Evolutionary conservation across 2,329 filamentous ascomycete genomes (phyloP), one percentile per base, ranked within the genome.

Genomic region (Cercospora sojina): DNA sequence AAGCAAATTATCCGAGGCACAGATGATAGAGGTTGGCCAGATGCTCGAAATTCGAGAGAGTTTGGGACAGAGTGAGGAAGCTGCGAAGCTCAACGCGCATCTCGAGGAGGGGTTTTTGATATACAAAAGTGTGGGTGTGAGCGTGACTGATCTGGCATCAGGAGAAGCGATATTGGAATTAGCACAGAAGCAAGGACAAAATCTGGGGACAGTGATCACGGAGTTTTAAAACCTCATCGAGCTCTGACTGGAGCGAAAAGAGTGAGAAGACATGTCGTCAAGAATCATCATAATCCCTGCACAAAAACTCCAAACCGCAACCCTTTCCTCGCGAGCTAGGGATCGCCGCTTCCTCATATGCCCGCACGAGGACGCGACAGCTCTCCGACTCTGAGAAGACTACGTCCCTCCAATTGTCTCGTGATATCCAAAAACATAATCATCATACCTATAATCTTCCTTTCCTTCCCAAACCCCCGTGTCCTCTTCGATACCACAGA

Each of bases 91-190:
- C 1, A 65, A 67, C 4, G 38, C 72, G 0, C 72, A 70, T 72
- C 70, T 77, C 0, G 65, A 72, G n/a, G 70, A 75, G 0, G 77
- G 76, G 1, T 81, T 82, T 72, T 76, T 83, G 31, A 73, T 85
- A 1, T 84, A 83, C 57, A 85, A 85, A 69, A 83, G 82, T 67
- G 82, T 85, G 7, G 83, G 83, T 0, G 78, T 85, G 72, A 82
- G 82, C 0, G 76, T 84, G 47, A 85, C 84, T 80, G 83, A 84
- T 74, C 69, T 84, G 55, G 79, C 80, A 8, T 56, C 59, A 13
- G 69, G 69, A 7, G 65, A 69, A 55, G 69, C 64, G 12, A 67
- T 69, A 4, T 58, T 69, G 31, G 64, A 64, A 5, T 55, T 65
- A 32, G 69, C 65, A 27, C 56, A 43, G 20, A 51, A 62, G 59